Evolutionary conservation across 192 early-diverging fungal species (phyloP).

Genomic region (Linnemannia schmuckeri): DNA sequence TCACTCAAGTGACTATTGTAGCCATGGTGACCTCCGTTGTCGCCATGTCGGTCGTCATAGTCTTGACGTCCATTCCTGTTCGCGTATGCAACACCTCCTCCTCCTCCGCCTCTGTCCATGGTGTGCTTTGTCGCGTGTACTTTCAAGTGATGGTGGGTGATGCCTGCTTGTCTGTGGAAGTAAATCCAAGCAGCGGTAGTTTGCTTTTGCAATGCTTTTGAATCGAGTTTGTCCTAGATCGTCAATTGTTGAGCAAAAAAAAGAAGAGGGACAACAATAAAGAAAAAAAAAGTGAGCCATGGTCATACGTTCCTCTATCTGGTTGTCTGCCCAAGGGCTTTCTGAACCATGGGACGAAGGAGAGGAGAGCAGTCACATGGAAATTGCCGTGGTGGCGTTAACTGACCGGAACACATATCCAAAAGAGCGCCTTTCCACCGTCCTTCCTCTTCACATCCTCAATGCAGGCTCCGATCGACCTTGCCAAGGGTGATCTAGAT

Average conservation of each 20-base stretch:
- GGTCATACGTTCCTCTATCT: too few relatives aligned
- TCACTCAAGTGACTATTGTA: slow-evolving; percentile 22
- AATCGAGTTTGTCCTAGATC: too few relatives aligned
- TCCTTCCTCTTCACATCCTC: too few relatives aligned
- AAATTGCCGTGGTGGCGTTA: too few relatives aligned
- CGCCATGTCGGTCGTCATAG: slow-evolving; percentile 40
- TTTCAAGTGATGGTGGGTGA: background rate
- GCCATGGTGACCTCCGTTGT: slow-evolving; percentile 58
- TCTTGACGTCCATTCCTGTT: slow-evolving; percentile 18
- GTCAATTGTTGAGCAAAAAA: too few relatives aligned
- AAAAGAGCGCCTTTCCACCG: too few relatives aligned
- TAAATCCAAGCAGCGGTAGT: too few relatives aligned
- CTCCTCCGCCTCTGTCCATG: background rate
- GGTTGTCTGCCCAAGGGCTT: background rate
- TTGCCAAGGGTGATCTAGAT: background rate
- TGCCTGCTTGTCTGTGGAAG: background rate
- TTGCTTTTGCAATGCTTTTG: too few relatives aligned
- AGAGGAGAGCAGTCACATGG: background rate
- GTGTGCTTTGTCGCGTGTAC: background rate
- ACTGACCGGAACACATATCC: too few relatives aligned
- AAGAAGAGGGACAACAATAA: too few relatives aligned
- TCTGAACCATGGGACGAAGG: background rate
- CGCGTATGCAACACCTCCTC: background rate
- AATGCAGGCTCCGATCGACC: background rate
- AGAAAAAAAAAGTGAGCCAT: too few relatives aligned